Percentiles rank a stretch among this genome's conserved stretches.
These are phyloP conservation scores for Backusella luteola DNA, from an alignment of 192 early-diverging fungal species.

Conservation along the genomic window DNA sequence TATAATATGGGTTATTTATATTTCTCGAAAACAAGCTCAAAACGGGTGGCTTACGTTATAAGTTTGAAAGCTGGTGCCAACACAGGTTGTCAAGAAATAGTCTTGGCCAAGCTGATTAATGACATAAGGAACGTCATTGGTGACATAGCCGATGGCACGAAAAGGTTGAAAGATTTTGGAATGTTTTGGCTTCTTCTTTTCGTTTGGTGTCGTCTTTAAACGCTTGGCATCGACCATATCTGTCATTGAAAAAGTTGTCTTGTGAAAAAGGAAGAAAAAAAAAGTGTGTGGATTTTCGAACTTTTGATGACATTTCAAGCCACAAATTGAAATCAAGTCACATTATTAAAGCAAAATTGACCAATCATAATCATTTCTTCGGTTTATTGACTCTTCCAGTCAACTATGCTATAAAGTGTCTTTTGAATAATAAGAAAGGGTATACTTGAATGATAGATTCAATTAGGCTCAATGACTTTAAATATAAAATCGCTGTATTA, in stretches of 20 bases:
- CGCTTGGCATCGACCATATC: background rate
- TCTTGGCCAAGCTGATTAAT: conserved; percentile 75
- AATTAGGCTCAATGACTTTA: no score
- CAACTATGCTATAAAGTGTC: no score
- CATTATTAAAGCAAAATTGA: background rate
- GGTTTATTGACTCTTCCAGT: background rate
- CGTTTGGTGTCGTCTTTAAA: background rate
- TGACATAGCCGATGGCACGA: conserved; percentile 88
- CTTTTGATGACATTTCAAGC: background rate
- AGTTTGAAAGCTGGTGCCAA: conserved; percentile 88
- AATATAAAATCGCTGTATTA: background rate
- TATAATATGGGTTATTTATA: no score
- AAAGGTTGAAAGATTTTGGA: conserved; percentile 76
- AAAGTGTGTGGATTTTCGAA: background rate
- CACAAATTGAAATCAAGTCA: background rate
- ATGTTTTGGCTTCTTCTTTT: background rate
- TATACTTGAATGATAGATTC: no score
- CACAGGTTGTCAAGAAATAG: conserved; percentile 82
- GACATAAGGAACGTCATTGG: conserved; percentile 75
- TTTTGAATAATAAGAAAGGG: background rate
- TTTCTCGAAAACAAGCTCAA: background rate
- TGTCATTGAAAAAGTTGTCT: background rate
- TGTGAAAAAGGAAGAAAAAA: background rate
- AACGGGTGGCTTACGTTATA: conserved; percentile 62
- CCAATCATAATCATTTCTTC: background rate